These are phyloP conservation scores for Rhizopus arrhizus DNA, from an alignment of 371 early-diverging fungal genomes.

Conservation along the genomic window DNA sequence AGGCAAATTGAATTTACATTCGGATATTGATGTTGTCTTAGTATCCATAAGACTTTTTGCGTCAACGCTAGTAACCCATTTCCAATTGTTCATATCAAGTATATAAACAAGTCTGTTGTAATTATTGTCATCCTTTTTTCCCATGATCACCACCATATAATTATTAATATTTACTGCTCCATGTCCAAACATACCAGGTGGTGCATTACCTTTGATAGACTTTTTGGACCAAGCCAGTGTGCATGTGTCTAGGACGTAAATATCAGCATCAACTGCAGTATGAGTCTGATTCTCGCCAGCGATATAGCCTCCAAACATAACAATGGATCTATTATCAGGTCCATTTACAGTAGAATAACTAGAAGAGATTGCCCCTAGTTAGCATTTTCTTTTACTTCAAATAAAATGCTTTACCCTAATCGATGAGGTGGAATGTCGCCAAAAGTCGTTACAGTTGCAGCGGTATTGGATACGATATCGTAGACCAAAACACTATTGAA, in stretches of 20 bases:
- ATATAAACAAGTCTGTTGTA: slow-evolving; percentile 38
- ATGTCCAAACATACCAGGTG: slow-evolving; percentile 40
- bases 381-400: neutral
- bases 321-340: slow-evolving; percentile 47
- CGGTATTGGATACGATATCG: slow-evolving; percentile 35
- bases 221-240: slow-evolving; percentile 43
- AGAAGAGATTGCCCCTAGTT: neutral
- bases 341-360: slow-evolving; percentile 14
- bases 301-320: slow-evolving; percentile 41
- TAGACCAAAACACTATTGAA: slow-evolving; percentile 49
- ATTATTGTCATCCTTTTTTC: slow-evolving; percentile 9
- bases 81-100: slow-evolving; percentile 42
- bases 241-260: slow-evolving; percentile 47
- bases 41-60: neutral
- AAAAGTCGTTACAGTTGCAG: slow-evolving; percentile 41
- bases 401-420: slow-evolving; percentile 25
- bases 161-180: slow-evolving; percentile 38
- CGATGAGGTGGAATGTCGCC: slow-evolving; percentile 39
- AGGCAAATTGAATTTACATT: slow-evolving; percentile 33
- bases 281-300: neutral
- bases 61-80: slow-evolving; percentile 35
- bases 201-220: slow-evolving; percentile 25
- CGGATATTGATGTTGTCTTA: neutral
- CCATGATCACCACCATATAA: slow-evolving; percentile 46
- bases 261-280: slow-evolving; percentile 12